These are phyloP conservation scores for Aspergillus ochraceus DNA, from an alignment of 2,329 filamentous ascomycete genomes.

Conservation along the genomic window DNA sequence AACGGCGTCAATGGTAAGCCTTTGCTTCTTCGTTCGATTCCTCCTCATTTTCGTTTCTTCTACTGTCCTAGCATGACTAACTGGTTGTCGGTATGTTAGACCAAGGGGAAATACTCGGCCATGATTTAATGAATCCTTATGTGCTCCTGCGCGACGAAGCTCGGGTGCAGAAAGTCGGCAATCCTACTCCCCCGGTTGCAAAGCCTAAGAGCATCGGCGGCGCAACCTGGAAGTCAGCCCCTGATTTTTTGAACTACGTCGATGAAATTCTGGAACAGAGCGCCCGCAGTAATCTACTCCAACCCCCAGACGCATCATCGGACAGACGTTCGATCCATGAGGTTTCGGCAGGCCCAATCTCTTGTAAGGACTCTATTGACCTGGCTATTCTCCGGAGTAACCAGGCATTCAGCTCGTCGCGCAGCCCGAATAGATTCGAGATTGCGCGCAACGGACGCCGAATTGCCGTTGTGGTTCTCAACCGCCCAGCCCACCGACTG, in stretches of 20 bases:
- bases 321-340: constrained; percentile 58
- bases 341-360: constrained; percentile 52
- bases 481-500: constrained; percentile 82
- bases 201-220: constrained; percentile 43
- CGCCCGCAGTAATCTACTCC: constrained; percentile 53
- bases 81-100: constrained; percentile 32
- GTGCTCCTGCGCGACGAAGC: constrained; percentile 85
- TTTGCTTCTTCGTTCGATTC: neutral
- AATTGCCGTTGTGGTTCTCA: constrained; percentile 88
- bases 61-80: constrained; percentile 19
- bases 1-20: constrained; percentile 77
- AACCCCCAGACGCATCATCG: constrained; percentile 71
- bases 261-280: constrained; percentile 67
- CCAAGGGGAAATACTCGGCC: constrained; percentile 82
- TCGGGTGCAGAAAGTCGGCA: constrained; percentile 57
- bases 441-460: constrained; percentile 88
- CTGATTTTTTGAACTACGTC: constrained; percentile 75
- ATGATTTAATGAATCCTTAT: constrained; percentile 93
- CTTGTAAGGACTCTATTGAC: constrained; percentile 83
- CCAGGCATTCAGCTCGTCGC: constrained; percentile 63
- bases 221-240: constrained; percentile 49
- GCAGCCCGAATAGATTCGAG: constrained; percentile 90
- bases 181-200: constrained; percentile 31
- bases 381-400: constrained; percentile 84
- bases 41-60: neutral